Percentiles rank a stretch among this genome's conserved stretches.
Conservation (phyloP, 1,139 yeast species). For the Suhomyces taliae region DNA sequence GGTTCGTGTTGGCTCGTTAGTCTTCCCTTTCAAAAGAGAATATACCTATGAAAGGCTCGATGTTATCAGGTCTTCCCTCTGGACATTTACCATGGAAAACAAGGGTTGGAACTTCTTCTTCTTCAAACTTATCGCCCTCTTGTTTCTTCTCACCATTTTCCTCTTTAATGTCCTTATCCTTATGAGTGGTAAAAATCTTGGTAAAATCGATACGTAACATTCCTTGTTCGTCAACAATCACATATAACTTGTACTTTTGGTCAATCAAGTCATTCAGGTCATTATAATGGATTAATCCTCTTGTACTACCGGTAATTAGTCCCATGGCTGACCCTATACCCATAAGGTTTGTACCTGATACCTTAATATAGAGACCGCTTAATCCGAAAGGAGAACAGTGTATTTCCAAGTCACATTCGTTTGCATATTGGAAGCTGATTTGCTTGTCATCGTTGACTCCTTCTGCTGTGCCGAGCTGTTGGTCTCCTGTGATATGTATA, state of each 20-base stretch:
- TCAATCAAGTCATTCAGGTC: slow-evolving; percentile 48
- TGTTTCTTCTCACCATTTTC: slow-evolving; percentile 10
- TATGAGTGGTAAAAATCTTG: slow-evolving; percentile 36
- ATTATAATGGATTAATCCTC: slow-evolving; percentile 53
- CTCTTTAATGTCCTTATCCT: slow-evolving; percentile 12
- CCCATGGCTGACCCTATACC: slow-evolving; percentile 65
- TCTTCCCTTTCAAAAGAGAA: slow-evolving; percentile 52
- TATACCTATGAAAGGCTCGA: slow-evolving; percentile 58
- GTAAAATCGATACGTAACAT: slow-evolving; percentile 55
- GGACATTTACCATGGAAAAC: slow-evolving; percentile 55
- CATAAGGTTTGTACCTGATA: slow-evolving; percentile 52
- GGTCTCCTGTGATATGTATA: not conserved
- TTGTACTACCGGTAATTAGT: slow-evolving; percentile 52
- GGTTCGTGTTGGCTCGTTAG: slow-evolving; percentile 5
- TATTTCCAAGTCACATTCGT: slow-evolving; percentile 54
- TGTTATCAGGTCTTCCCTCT: slow-evolving; percentile 52
- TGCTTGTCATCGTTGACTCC: slow-evolving; percentile 14
- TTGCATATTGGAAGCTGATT: slow-evolving; percentile 46
- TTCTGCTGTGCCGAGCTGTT: not conserved
- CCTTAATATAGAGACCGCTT: slow-evolving; percentile 51
- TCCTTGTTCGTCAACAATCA: slow-evolving; percentile 51
- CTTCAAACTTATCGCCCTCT: slow-evolving; percentile 20
- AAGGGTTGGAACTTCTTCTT: slow-evolving; percentile 45
- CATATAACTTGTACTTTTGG: slow-evolving; percentile 53
- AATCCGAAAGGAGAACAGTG: slow-evolving; percentile 64